These are phyloP conservation scores for Coelastrella sp. DNA, from an alignment of 139 green algal species.

Conservation along the genomic window DNA sequence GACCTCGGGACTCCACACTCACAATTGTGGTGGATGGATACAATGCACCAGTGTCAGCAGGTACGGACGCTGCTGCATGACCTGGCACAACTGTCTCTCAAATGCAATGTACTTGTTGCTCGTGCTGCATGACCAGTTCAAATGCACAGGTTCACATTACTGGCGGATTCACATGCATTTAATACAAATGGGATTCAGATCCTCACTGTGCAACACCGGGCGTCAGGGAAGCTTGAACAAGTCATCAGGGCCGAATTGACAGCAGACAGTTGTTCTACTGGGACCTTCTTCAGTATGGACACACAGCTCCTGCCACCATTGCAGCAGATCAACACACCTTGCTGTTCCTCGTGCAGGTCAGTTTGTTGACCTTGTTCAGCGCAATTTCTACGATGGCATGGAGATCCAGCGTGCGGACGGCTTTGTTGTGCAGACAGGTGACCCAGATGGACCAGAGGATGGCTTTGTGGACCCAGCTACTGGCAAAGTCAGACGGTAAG, in stretches of 20 bases:
- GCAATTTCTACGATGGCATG: slow-evolving; percentile 97
- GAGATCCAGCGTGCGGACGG: slow-evolving; percentile 97
- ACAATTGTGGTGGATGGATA: slow-evolving; percentile 95
- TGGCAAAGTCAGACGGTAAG: slow-evolving; percentile 65
- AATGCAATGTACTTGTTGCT: too few relatives aligned
- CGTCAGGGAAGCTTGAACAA: too few relatives aligned
- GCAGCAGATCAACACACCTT: slow-evolving; percentile 68
- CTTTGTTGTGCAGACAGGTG: slow-evolving; percentile 98
- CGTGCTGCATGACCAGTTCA: too few relatives aligned
- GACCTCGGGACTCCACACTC: slow-evolving; percentile 54
- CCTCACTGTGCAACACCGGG: too few relatives aligned
- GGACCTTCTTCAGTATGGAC: too few relatives aligned
- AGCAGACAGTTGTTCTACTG: too few relatives aligned
- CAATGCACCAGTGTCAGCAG: slow-evolving; percentile 94
- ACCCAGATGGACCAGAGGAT: slow-evolving; percentile 79
- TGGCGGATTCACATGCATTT: too few relatives aligned
- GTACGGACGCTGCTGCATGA: slow-evolving; percentile 46
- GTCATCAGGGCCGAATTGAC: too few relatives aligned
- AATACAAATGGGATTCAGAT: too few relatives aligned
- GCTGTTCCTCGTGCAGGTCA: slow-evolving; percentile 68
- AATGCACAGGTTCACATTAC: too few relatives aligned
- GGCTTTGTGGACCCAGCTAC: slow-evolving; percentile 73
- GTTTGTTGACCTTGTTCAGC: slow-evolving; percentile 95
- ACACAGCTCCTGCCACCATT: too few relatives aligned
- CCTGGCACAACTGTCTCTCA: slow-evolving; percentile 71